A percentile compares a stretch with the other conserved stretches of the same genome.
Conservation (phyloP, 352 stramenopile genomes). For the Globisporangium middletonii region DNA sequence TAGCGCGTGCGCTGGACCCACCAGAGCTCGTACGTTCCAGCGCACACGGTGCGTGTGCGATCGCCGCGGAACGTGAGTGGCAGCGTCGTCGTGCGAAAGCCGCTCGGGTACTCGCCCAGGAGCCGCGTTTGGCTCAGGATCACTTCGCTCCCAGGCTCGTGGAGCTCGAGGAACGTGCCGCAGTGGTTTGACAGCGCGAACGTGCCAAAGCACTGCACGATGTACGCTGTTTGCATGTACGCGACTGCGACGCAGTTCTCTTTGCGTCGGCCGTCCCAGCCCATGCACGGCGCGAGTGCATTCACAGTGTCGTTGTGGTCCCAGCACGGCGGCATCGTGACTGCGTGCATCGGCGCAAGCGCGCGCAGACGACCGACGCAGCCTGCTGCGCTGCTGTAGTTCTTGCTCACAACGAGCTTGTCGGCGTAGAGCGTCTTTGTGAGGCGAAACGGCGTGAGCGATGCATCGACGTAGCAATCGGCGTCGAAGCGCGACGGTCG, state of each 20-base stretch:
- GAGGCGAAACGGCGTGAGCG: conserved; percentile 44
- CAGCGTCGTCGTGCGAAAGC: conserved; percentile 71
- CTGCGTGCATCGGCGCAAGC: conserved; percentile 36
- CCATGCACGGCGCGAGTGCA: conserved; percentile 49
- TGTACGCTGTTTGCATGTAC: conserved; percentile 79
- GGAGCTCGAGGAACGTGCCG: conserved; percentile 82
- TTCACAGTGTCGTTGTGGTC: conserved; percentile 77
- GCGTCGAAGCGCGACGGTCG: conserved; percentile 60
- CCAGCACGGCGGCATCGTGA: conserved; percentile 72
- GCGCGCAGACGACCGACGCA: conserved; percentile 47
- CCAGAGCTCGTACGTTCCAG: conserved; percentile 80
- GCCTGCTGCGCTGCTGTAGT: conserved; percentile 49
- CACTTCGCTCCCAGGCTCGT: conserved; percentile 51
- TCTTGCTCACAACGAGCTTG: conserved; percentile 37
- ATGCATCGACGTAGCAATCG: conserved; percentile 63
- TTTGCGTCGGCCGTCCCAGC: conserved; percentile 52
- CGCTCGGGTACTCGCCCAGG: conserved; percentile 60
- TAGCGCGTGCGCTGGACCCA: conserved; percentile 81
- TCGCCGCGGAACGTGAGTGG: conserved; percentile 70
- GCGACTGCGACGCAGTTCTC: conserved; percentile 64
- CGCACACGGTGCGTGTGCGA: conserved; percentile 51
- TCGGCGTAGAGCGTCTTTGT: conserved; percentile 42
- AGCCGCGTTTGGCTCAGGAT: conserved; percentile 73
- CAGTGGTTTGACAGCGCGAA: conserved; percentile 77
- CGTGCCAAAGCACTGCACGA: conserved; percentile 57